Base-by-base conservation (phyloP, 192 early-diverging fungal species). In the Coemansia sp. region DNA sequence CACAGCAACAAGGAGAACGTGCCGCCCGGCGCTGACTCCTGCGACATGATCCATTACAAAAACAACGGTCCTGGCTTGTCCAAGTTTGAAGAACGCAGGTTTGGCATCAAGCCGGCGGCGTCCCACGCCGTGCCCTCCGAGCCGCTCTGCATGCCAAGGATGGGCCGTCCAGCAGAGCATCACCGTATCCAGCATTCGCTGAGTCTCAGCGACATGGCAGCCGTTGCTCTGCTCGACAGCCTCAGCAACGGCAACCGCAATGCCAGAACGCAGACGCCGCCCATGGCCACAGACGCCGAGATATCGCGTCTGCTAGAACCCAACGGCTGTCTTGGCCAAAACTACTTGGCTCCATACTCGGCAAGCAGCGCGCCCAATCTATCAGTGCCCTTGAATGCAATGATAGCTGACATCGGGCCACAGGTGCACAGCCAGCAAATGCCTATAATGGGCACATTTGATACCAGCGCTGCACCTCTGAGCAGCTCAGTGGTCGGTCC, bases 201-300 rank as follows among this genome's bases (percentile, higher is more conserved):
- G n/a, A 50, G 30, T 20, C 57, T 73, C 32, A 69, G 72, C 47
- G 77, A 79, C 45, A 79, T 79, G 53, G 71, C 77, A 6, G 77
- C 77, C 0, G 77, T 79, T 8, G 77, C 77, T 3, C 51, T 79
- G 20, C 71, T 79, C 16, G 77, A 74, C 45, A 79, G 77, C 36
- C 42, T 79, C 24, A 74, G 77, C 60, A 62, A 60, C 19, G 64
- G 61, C 29, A n/a, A 13, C 25, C 29, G 11, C 39, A 46, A 23
- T n/a, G 19, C 42, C 23, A 58, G 46, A 47, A 11, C 36, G 0
- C 39, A 23, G 42, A 29, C 62, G 19, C 62, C 62, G 14, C 54
- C 62, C 8, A 27, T 48, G 34, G 46, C 56, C 4, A 64, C 65
- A 28, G 53, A 59, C 8, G 51, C 57, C 7, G 61, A 67, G 19